A percentile compares a stretch with the other conserved stretches of the same genome.
Evolutionary conservation across 2,329 filamentous ascomycete genomes (phyloP).

Genomic region (Dactylonectria macrodidyma): DNA sequence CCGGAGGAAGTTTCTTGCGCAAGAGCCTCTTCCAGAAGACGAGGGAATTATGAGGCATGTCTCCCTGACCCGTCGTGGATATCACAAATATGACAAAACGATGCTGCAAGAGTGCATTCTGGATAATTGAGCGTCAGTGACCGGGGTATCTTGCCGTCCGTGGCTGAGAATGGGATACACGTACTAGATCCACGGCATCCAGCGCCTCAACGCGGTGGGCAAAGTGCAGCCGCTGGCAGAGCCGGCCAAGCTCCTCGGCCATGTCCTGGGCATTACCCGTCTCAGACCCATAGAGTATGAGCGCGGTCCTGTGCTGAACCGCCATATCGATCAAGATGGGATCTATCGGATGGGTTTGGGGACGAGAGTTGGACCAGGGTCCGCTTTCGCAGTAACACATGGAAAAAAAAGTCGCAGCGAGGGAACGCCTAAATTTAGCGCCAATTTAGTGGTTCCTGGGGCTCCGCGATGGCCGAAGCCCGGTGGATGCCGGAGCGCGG

Average conservation of each 20-base stretch:
- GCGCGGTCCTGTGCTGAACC: conserved; percentile 58
- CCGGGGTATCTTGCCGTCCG: neutral
- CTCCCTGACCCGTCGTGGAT: conserved; percentile 95
- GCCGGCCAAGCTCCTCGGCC: conserved; percentile 84
- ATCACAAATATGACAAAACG: conserved; percentile 82
- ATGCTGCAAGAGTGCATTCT: conserved; percentile 67
- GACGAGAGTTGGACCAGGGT: conserved; percentile 12
- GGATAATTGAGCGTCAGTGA: conserved; percentile 37
- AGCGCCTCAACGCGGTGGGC: conserved; percentile 82
- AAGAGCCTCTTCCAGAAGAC: conserved; percentile 89
- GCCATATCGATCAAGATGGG: conserved; percentile 40
- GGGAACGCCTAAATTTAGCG: conserved; percentile 17
- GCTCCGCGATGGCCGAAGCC: conserved; percentile 18
- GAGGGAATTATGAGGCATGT: conserved; percentile 87
- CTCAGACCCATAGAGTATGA: conserved; percentile 94
- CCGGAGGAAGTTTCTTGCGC: conserved; percentile 81
- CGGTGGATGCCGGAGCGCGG: conserved; percentile 1
- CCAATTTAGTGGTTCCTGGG: conserved; percentile 16
- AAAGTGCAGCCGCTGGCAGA: conserved; percentile 85
- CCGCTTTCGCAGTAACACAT: conserved; percentile 21
- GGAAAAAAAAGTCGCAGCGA: conserved; percentile 26
- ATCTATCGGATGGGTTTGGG: neutral
- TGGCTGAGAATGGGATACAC: conserved; percentile 50
- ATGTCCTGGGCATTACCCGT: conserved; percentile 95
- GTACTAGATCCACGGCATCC: conserved; percentile 81